phyloP scores from a whole-genome alignment of 495 filamentous ascomycete genomes.

The Tuber indicum region DNA sequence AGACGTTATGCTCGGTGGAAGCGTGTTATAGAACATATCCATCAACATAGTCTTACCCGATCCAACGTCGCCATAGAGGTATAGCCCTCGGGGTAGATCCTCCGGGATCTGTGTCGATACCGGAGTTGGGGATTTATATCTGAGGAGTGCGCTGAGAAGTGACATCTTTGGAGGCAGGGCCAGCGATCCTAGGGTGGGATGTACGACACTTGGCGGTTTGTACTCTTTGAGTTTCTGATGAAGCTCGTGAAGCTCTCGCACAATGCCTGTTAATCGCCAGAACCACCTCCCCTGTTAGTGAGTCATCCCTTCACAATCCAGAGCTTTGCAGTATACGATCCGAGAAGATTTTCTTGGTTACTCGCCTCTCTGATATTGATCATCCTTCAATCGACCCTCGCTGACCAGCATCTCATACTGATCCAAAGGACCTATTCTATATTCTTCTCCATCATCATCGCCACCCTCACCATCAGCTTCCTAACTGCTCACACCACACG shows the following conservation, averaged over 20 bases:
- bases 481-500: background rate
- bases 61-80: constrained; percentile 95
- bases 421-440: constrained; percentile 60
- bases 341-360: background rate
- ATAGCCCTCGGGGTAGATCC: constrained; percentile 77
- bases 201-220: constrained; percentile 62
- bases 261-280: constrained; percentile 56
- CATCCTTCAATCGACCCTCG: constrained; percentile 66
- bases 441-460: background rate
- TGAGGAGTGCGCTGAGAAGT: constrained; percentile 66
- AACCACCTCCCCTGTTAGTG: constrained; percentile 7
- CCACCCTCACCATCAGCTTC: constrained; percentile 12
- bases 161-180: constrained; percentile 44
- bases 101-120: constrained; percentile 53
- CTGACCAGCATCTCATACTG: constrained; percentile 81
- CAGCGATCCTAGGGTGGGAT: constrained; percentile 68
- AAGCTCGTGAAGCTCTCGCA: constrained; percentile 79
- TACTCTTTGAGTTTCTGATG: constrained; percentile 77
- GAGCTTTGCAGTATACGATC: background rate
- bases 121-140: constrained; percentile 44
- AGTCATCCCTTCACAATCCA: background rate
- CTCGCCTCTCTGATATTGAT: constrained; percentile 82
- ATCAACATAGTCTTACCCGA: constrained; percentile 99
- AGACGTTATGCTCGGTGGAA: constrained; percentile 68
- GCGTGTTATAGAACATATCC: constrained; percentile 95